These are phyloP conservation scores for Metschnikowia reukaufii DNA, from an alignment of 805 yeast species.

Conservation along the genomic window DNA sequence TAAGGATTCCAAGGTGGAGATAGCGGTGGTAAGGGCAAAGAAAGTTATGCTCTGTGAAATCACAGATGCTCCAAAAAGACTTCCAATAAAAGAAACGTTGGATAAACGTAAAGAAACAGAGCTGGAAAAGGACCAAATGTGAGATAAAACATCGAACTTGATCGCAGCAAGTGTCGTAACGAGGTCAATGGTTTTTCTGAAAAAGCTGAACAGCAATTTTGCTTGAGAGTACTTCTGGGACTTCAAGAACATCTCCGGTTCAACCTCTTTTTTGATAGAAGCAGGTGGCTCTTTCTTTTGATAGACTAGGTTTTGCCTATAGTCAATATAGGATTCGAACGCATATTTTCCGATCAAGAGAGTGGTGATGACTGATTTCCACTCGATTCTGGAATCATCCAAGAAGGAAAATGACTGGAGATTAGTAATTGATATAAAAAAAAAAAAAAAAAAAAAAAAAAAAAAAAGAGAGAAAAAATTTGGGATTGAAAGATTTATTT, in stretches of 20 bases:
- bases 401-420: slow-evolving; percentile 47
- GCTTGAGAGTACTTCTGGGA: slow-evolving; percentile 79
- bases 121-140: slow-evolving; percentile 52
- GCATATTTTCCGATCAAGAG: slow-evolving; percentile 71
- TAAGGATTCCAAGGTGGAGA: slow-evolving; percentile 54
- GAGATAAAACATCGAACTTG: slow-evolving; percentile 52
- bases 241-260: slow-evolving; percentile 69
- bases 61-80: slow-evolving; percentile 48
- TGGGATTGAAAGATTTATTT: neutral
- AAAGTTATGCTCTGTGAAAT: slow-evolving; percentile 68
- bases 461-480: too few relatives aligned
- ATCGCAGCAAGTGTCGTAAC: slow-evolving; percentile 58
- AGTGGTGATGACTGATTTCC: slow-evolving; percentile 76
- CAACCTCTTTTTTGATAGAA: slow-evolving; percentile 65
- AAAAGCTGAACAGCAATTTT: slow-evolving; percentile 66
- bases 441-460: too few relatives aligned
- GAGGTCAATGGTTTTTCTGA: slow-evolving; percentile 51
- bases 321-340: slow-evolving; percentile 71
- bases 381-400: slow-evolving; percentile 70
- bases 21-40: slow-evolving; percentile 53
- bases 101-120: slow-evolving; percentile 56
- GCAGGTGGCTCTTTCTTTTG: slow-evolving; percentile 58
- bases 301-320: slow-evolving; percentile 74
- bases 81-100: slow-evolving; percentile 31
- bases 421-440: too few relatives aligned